These are phyloP conservation scores for Chlamydomonas reinhardtii DNA, from an alignment of 163 green algal genomes.

Conservation along the genomic window DNA sequence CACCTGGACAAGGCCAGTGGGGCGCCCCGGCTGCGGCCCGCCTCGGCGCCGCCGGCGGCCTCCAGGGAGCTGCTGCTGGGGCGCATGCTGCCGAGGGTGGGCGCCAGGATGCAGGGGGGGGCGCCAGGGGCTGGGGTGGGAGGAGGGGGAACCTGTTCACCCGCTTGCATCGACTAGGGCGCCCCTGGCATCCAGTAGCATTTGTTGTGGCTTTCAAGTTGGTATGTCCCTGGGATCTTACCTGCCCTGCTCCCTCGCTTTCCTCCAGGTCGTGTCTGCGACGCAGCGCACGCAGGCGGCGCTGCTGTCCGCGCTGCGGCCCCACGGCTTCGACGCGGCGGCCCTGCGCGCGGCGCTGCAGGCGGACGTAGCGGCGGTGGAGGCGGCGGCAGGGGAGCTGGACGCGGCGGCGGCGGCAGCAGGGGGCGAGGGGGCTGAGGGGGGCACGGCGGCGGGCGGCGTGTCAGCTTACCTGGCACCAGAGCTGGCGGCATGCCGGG, in stretches of 20 bases:
- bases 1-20: constrained; percentile 52
- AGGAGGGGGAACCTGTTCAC: too few species aligned
- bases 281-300: constrained; percentile 17
- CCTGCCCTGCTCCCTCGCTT: neutral
- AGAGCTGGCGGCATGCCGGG: constrained; percentile 22
- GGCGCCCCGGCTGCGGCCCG: constrained; percentile 26
- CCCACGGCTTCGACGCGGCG: constrained; percentile 8
- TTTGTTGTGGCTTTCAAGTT: too few species aligned
- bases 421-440: neutral
- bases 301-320: constrained; percentile 26
- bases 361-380: constrained; percentile 6
- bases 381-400: constrained; percentile 3
- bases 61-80: neutral
- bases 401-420: neutral
- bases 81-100: constrained; percentile 15
- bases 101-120: neutral
- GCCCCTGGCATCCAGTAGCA: too few species aligned
- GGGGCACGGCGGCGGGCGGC: neutral
- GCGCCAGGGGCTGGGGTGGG: too few species aligned
- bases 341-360: constrained; percentile 7
- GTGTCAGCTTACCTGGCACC: neutral
- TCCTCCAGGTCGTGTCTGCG: neutral
- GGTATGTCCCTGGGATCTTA: too few species aligned
- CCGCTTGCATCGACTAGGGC: too few species aligned
- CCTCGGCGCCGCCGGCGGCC: neutral